phyloP scores from a whole-genome alignment of 768 basidiomycete genomes.

The Clitopilus hobsonii region DNA sequence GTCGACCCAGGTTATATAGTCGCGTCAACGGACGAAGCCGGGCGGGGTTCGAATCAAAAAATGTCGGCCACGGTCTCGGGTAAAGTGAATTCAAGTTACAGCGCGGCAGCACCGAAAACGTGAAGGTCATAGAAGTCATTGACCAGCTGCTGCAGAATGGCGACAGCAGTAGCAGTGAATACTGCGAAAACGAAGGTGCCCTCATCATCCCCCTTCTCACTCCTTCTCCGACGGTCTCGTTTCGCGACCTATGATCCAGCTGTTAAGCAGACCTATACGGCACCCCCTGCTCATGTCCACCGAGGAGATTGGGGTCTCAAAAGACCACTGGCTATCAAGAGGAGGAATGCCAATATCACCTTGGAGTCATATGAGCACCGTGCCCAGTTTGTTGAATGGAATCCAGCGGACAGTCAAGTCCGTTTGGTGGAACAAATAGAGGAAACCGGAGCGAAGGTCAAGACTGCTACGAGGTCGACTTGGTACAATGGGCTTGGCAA shows the following conservation, averaged over 20 bases:
- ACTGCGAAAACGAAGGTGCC: constrained; percentile 9
- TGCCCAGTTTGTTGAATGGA: constrained; percentile 78
- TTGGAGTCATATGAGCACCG: constrained; percentile 66
- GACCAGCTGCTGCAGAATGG: constrained; percentile 13
- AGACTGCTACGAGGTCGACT: constrained; percentile 13
- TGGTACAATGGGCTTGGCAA: constrained; percentile 40
- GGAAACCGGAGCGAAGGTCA: constrained; percentile 47
- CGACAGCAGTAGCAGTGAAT: constrained; percentile 16
- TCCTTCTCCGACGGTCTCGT: constrained; percentile 75
- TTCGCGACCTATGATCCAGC: constrained; percentile 76
- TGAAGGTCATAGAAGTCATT: not conserved
- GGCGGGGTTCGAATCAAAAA: constrained; percentile 17
- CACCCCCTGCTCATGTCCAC: constrained; percentile 63
- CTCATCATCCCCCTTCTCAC: constrained; percentile 66
- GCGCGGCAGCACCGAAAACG: not conserved
- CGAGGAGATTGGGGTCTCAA: constrained; percentile 87
- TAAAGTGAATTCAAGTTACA: not conserved
- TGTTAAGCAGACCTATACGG: constrained; percentile 75
- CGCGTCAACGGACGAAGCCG: constrained; percentile 11
- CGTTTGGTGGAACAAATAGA: constrained; percentile 64
- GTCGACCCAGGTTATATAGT: constrained; percentile 24
- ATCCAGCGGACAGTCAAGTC: constrained; percentile 59
- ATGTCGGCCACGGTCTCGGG: not conserved
- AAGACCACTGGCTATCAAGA: constrained; percentile 67
- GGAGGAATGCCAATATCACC: constrained; percentile 59